A percentile compares a stretch with the other conserved stretches of the same genome.
phyloP scores from a whole-genome alignment of 768 basidiomycete species.

The Lepiota subincarnata region DNA sequence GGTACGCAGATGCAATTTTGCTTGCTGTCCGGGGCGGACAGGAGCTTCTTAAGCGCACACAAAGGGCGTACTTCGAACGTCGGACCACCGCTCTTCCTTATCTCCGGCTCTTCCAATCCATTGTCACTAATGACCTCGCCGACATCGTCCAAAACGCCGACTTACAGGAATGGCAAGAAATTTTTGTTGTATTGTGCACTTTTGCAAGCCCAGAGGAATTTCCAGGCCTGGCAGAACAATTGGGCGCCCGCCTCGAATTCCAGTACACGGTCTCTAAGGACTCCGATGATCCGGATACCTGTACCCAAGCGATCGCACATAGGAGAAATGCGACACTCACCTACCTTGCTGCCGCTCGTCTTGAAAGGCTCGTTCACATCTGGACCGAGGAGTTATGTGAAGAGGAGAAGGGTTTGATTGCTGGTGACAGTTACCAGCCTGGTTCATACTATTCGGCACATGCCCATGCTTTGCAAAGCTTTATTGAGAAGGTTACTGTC shows the following conservation, averaged over 20 bases:
- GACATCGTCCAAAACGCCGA: constrained; percentile 98
- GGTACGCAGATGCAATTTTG: constrained; percentile 93
- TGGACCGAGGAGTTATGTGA: constrained; percentile 90
- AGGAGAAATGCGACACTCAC: constrained; percentile 90
- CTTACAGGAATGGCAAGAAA: constrained; percentile 90
- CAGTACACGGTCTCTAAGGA: constrained; percentile 60
- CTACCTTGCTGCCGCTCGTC: constrained; percentile 84
- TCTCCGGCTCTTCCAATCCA: constrained; percentile 90
- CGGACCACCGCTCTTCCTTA: constrained; percentile 76
- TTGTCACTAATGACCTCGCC: constrained; percentile 86
- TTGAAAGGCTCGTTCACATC: constrained; percentile 86
- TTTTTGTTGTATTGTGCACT: constrained; percentile 94
- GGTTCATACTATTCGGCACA: constrained; percentile 73
- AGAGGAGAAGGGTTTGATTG: constrained; percentile 61
- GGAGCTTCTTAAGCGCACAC: constrained; percentile 81
- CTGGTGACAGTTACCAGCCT: constrained; percentile 33
- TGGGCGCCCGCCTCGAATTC: constrained; percentile 88
- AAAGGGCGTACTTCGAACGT: constrained; percentile 90
- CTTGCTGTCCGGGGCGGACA: constrained; percentile 89
- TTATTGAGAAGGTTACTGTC: constrained; percentile 94
- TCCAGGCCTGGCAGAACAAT: constrained; percentile 80
- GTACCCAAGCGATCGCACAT: constrained; percentile 42
- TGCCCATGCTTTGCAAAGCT: constrained; percentile 83
- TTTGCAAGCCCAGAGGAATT: constrained; percentile 88
- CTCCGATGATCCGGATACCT: constrained; percentile 41